Conservation (phyloP, 768 basidiomycete species). For the Leccinum obscurum region DNA sequence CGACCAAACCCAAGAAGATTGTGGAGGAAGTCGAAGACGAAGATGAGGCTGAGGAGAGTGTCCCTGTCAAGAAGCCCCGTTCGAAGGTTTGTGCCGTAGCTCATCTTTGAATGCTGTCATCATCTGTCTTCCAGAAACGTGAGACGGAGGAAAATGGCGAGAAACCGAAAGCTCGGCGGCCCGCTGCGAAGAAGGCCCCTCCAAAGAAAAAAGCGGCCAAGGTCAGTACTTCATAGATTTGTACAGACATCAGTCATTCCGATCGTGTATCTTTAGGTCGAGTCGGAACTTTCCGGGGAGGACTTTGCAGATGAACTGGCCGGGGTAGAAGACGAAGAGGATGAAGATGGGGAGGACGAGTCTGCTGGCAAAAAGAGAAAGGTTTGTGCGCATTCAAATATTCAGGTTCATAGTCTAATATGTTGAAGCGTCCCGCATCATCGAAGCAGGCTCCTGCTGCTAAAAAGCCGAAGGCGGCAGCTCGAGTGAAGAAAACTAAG, state of each 20-base stretch:
- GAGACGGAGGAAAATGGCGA: conserved; percentile 35
- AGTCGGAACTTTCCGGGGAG: conserved; percentile 45
- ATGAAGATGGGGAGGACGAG: conserved; percentile 40
- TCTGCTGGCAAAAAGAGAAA: conserved; percentile 65
- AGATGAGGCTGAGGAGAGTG: conserved; percentile 34
- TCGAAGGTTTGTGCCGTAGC: conserved; percentile 34
- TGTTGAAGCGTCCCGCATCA: conserved; percentile 40
- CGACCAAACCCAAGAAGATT: conserved; percentile 31
- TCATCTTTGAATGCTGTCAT: conserved; percentile 12
- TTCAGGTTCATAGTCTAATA: conserved; percentile 6
- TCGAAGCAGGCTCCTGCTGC: conserved; percentile 46
- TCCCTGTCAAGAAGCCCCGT: conserved; percentile 36
- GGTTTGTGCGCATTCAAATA: conserved; percentile 37
- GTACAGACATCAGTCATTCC: neutral
- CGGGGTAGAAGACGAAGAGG: conserved; percentile 50
- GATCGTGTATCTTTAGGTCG: conserved; percentile 19
- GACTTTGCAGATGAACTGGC: conserved; percentile 47
- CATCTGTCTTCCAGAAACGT: conserved; percentile 28
- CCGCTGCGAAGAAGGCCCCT: conserved; percentile 46
- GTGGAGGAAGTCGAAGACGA: conserved; percentile 38
- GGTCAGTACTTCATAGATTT: conserved; percentile 22
- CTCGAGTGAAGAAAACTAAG: conserved; percentile 43
- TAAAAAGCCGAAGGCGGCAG: conserved; percentile 38
- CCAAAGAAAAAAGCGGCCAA: conserved; percentile 46
- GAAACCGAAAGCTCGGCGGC: conserved; percentile 51